Evolutionary conservation across 73 alveolate genomes (phyloP).

Genomic region (Chromera velia): DNA sequence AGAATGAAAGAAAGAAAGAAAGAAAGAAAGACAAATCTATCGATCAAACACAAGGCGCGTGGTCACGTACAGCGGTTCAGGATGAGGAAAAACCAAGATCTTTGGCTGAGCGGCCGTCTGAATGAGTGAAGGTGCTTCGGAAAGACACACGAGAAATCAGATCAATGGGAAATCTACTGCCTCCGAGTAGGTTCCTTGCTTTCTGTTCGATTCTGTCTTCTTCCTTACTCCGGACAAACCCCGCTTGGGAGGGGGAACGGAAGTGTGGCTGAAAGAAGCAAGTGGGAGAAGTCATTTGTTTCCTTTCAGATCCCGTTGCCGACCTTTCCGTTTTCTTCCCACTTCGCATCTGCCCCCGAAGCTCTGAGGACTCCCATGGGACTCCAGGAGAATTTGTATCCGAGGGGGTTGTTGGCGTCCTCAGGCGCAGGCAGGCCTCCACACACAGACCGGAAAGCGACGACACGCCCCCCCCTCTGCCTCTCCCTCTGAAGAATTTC

Average conservation of each 20-base stretch:
- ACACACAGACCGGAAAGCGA: conserved; percentile 54
- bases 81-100: too few species aligned
- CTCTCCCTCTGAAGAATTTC: conserved; percentile 46
- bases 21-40: neutral
- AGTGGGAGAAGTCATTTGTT: too few species aligned
- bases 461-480: conserved; percentile 33
- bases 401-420: conserved; percentile 56
- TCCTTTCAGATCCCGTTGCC: too few species aligned
- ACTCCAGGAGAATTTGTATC: conserved; percentile 64
- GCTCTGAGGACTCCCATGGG: conserved; percentile 59
- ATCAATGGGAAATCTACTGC: too few species aligned
- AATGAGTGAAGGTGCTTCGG: too few species aligned
- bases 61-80: neutral
- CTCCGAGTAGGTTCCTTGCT: too few species aligned
- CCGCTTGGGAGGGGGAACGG: too few species aligned
- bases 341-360: neutral
- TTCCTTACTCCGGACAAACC: too few species aligned
- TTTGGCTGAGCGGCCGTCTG: too few species aligned
- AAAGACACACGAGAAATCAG: too few species aligned
- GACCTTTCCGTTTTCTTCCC: neutral
- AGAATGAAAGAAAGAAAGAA: neutral
- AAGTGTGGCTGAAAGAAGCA: too few species aligned
- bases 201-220: too few species aligned
- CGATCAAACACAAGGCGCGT: neutral
- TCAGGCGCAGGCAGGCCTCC: conserved; percentile 69